Conservation (phyloP, 176 grass and related monocot genomes). For the Triticum turgidum region DNA sequence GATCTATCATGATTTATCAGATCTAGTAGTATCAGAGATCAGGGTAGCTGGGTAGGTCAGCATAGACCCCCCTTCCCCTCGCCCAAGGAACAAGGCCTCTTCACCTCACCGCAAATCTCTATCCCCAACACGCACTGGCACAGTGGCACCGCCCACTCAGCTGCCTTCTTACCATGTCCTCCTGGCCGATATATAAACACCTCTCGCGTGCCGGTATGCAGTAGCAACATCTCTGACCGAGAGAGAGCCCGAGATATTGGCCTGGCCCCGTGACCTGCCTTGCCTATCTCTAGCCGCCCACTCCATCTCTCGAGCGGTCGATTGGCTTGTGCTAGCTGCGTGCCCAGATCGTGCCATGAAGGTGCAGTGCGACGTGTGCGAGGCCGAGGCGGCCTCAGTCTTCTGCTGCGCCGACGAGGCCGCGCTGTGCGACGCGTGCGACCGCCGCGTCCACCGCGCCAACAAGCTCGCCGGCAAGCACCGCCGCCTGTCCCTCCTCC, state of each 20-base stretch:
- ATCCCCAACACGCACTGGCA: not conserved
- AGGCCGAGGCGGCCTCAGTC: conserved; percentile 60
- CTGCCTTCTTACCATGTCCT: not conserved
- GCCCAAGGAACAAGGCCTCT: not conserved
- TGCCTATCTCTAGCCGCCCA: not conserved
- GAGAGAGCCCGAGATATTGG: not conserved
- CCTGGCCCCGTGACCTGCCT: conserved; percentile 7
- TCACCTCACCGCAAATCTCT: not conserved
- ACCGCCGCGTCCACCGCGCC: conserved; percentile 63
- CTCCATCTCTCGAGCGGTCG: not conserved
- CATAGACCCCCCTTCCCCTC: not conserved
- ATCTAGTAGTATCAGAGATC: not conserved
- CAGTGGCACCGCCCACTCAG: not conserved
- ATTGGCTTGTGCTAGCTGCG: not conserved
- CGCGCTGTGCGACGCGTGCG: conserved; percentile 70
- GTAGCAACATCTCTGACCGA: conserved; percentile 6
- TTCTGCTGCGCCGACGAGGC: conserved; percentile 95
- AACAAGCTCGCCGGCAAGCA: conserved; percentile 81
- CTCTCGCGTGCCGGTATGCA: not conserved
- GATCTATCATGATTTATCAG: not conserved
- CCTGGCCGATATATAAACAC: conserved; percentile 39
- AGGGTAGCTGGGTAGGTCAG: not conserved
- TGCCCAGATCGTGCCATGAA: conserved; percentile 41
- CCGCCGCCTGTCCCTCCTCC: conserved; percentile 60
- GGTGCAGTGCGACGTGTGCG: conserved; percentile 87